phyloP scores from a whole-genome alignment of 2,329 filamentous ascomycete genomes.

The Aspergillus glaucus region DNA sequence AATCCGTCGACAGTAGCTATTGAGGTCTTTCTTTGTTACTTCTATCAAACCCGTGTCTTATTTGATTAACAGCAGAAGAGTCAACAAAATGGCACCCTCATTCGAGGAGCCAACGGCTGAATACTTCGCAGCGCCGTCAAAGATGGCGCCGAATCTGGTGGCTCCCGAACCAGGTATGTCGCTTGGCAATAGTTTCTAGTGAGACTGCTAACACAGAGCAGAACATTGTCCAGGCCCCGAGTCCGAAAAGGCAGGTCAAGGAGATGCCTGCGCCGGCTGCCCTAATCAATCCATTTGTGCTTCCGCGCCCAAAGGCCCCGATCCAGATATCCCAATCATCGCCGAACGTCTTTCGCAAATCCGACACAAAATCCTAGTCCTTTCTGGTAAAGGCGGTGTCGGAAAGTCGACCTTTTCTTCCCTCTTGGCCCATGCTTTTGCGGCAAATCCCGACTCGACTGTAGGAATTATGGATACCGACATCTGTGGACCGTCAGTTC shows the following conservation, averaged over 20 bases:
- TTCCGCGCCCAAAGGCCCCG: slow-evolving; percentile 86
- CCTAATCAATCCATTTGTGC: slow-evolving; percentile 96
- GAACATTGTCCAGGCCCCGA: slow-evolving; percentile 86
- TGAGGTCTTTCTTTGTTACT: background rate
- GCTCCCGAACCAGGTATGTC: slow-evolving; percentile 72
- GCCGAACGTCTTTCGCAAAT: slow-evolving; percentile 74
- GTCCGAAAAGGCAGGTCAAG: slow-evolving; percentile 51
- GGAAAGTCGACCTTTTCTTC: slow-evolving; percentile 93
- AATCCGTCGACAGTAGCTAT: background rate
- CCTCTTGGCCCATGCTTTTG: slow-evolving; percentile 82
- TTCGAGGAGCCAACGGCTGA: slow-evolving; percentile 68
- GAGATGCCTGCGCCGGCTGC: slow-evolving; percentile 85
- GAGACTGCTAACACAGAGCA: slow-evolving; percentile 12
- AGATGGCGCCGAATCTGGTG: slow-evolving; percentile 74
- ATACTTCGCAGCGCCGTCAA: slow-evolving; percentile 68
- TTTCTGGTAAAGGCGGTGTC: slow-evolving; percentile 93
- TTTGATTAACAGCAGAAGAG: background rate
- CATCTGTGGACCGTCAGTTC: slow-evolving; percentile 91
- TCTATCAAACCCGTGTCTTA: background rate
- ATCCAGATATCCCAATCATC: slow-evolving; percentile 88
- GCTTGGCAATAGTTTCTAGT: background rate
- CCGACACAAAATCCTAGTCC: slow-evolving; percentile 83
- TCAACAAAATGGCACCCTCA: slow-evolving; percentile 66
- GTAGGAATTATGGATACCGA: slow-evolving; percentile 98
- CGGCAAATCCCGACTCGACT: slow-evolving; percentile 67